These are phyloP conservation scores for Peronospora belbahrii DNA, from an alignment of 352 stramenopile genomes.

Conservation along the genomic window DNA sequence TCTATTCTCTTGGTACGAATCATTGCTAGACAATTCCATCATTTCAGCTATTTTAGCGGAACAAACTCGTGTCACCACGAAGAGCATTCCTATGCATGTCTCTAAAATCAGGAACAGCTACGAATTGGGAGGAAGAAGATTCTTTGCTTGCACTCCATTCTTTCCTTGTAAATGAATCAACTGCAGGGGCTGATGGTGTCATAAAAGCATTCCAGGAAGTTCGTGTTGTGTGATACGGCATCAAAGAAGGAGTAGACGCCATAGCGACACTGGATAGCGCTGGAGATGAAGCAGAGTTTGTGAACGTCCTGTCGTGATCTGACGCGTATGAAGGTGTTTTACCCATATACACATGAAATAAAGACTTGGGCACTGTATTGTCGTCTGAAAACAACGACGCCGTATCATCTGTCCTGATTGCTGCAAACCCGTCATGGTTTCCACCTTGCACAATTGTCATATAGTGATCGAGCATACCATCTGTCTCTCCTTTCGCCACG, in stretches of 20 bases:
- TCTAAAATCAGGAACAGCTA: conserved; percentile 19
- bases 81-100: conserved; percentile 27
- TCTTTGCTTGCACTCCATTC: conserved; percentile 12
- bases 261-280: not conserved
- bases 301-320: conserved; percentile 1
- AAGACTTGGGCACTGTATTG: conserved; percentile 35
- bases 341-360: conserved; percentile 62
- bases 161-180: conserved; percentile 12
- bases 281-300: conserved; percentile 15
- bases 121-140: conserved; percentile 9
- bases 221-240: conserved; percentile 2
- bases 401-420: conserved; percentile 11
- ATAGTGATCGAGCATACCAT: conserved; percentile 36
- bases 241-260: not conserved
- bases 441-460: conserved; percentile 32
- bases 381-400: conserved; percentile 3
- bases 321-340: conserved; percentile 18
- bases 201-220: conserved; percentile 38
- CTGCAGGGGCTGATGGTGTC: conserved; percentile 15
- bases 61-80: conserved; percentile 6
- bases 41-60: conserved; percentile 4
- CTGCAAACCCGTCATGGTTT: conserved; percentile 4
- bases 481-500: conserved; percentile 24
- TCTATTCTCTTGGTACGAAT: no score
- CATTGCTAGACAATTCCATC: not conserved